Evolutionary conservation across 352 stramenopile species (phyloP).

Genomic region (Phytophthora idaei): DNA sequence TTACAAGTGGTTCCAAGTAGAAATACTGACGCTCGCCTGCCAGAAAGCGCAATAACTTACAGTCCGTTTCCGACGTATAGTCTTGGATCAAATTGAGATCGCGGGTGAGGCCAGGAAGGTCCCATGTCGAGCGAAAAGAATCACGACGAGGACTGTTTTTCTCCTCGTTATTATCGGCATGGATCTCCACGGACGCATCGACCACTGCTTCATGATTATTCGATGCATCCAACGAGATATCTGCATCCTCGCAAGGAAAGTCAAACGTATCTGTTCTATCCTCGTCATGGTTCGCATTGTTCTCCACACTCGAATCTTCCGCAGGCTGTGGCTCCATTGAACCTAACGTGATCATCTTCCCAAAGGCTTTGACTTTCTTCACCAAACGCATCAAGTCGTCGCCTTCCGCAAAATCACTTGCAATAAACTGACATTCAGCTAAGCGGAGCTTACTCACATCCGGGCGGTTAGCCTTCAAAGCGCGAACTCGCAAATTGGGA

Average conservation of each 20-base stretch:
- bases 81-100: conserved; percentile 84
- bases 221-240: conserved; percentile 13
- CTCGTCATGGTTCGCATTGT: conserved; percentile 4
- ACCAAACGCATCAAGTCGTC: conserved; percentile 34
- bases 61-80: conserved; percentile 71
- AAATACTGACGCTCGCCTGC: conserved; percentile 81
- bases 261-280: conserved; percentile 15
- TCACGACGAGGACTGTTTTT: conserved; percentile 30
- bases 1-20: conserved; percentile 62
- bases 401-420: conserved; percentile 13
- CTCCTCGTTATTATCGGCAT: conserved; percentile 18
- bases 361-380: conserved; percentile 44
- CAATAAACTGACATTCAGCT: conserved; percentile 1
- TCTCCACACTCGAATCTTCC: background rate
- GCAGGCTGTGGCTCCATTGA: background rate
- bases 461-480: conserved; percentile 4
- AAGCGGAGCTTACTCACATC: conserved; percentile 1
- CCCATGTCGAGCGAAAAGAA: conserved; percentile 65
- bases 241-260: conserved; percentile 21
- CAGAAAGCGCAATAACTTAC: conserved; percentile 61
- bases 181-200: conserved; percentile 7
- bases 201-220: background rate
- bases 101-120: conserved; percentile 56
- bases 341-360: conserved; percentile 38
- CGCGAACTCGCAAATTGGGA: conserved; percentile 4